Percentiles rank a stretch among this genome's conserved stretches.
Evolutionary conservation across 805 yeast genomes (phyloP).

Genomic region (Lipomyces starkeyi): DNA sequence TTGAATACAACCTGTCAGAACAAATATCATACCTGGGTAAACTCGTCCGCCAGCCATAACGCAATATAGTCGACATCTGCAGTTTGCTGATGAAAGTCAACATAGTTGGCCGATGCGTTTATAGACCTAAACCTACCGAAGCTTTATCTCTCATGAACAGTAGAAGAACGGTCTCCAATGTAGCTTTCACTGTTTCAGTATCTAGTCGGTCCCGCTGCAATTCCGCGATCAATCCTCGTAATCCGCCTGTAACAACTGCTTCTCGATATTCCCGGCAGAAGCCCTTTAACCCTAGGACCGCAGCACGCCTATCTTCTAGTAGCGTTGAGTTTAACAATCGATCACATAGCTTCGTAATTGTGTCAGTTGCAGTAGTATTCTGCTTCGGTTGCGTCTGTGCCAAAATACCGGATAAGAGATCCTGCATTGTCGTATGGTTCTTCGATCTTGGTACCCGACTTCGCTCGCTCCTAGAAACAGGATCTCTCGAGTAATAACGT

Average conservation of each 20-base stretch:
- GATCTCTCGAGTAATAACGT: neutral
- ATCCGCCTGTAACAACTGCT: conserved; percentile 84
- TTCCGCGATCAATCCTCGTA: conserved; percentile 72
- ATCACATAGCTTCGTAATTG: conserved; percentile 88
- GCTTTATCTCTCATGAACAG: conserved; percentile 72
- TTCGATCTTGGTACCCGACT: neutral
- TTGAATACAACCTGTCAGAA: neutral
- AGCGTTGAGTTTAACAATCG: conserved; percentile 80
- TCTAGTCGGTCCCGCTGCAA: conserved; percentile 72
- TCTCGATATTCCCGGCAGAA: conserved; percentile 90
- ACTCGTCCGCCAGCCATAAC: conserved; percentile 92
- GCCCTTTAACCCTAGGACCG: conserved; percentile 85
- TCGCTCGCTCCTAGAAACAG: neutral
- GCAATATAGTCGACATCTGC: conserved; percentile 78
- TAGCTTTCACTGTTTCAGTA: conserved; percentile 72
- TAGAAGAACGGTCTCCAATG: conserved; percentile 83
- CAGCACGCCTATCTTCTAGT: conserved; percentile 86
- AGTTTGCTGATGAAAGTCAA: conserved; percentile 41
- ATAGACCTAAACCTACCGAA: conserved; percentile 39
- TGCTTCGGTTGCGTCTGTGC: conserved; percentile 57
- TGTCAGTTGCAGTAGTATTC: conserved; percentile 66
- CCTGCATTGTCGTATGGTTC: conserved; percentile 29
- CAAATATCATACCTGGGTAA: conserved; percentile 60
- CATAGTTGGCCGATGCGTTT: neutral
- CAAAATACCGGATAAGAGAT: conserved; percentile 47